These are phyloP conservation scores for Polygonum aviculare DNA, from an alignment of 148 eudicot species.

Conservation along the genomic window DNA sequence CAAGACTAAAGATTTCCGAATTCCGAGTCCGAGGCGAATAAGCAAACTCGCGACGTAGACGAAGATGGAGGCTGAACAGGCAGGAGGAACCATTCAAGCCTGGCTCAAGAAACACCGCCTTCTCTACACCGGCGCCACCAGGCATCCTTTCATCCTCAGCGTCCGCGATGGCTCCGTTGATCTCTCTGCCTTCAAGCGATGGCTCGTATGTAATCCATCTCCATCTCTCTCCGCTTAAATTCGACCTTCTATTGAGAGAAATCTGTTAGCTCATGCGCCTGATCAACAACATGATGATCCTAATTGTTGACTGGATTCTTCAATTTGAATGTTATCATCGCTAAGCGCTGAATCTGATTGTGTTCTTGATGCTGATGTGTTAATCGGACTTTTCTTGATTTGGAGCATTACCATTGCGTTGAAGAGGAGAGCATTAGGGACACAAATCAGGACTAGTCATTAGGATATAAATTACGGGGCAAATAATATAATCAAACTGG, in stretches of 20 bases:
- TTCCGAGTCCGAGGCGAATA: too few relatives aligned
- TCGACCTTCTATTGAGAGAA: too few relatives aligned
- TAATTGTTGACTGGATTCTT: neutral
- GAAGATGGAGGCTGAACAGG: neutral
- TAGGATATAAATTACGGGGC: too few relatives aligned
- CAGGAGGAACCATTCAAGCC: neutral
- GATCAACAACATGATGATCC: neutral
- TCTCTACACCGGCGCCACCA: constrained; percentile 42
- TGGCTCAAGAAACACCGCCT: constrained; percentile 48
- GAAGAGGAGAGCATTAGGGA: too few relatives aligned
- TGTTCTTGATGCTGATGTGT: neutral
- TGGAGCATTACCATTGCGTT: too few relatives aligned
- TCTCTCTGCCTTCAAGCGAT: constrained; percentile 53
- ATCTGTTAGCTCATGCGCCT: neutral
- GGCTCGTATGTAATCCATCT: constrained; percentile 47
- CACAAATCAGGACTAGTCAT: too few relatives aligned
- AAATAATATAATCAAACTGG: too few relatives aligned
- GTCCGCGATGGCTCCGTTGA: constrained; percentile 59
- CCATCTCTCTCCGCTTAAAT: neutral
- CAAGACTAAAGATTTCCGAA: too few relatives aligned
- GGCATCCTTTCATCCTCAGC: constrained; percentile 50
- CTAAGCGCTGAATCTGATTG: neutral
- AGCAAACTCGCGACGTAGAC: neutral
- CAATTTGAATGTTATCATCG: neutral
- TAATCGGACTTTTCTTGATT: neutral